These are phyloP conservation scores for Dactylellina drechsleri DNA, from an alignment of 2,329 filamentous ascomycete species.

Conservation along the genomic window DNA sequence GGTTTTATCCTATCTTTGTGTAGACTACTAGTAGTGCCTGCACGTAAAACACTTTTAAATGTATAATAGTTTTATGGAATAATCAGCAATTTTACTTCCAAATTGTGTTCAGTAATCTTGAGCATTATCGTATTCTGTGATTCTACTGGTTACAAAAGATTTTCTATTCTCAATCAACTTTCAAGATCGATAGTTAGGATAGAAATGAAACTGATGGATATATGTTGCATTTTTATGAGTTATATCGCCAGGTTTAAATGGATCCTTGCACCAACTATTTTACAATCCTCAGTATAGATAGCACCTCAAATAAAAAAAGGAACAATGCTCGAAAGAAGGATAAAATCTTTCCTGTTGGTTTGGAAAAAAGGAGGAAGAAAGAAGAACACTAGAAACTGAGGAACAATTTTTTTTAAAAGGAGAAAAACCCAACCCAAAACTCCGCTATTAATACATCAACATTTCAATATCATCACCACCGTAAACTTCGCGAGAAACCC, in stretches of 20 bases:
- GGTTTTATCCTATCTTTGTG: constrained; percentile 11
- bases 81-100: too few relatives aligned
- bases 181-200: too few relatives aligned
- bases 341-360: background rate
- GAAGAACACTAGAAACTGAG: background rate
- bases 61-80: constrained; percentile 44
- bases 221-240: too few relatives aligned
- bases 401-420: background rate
- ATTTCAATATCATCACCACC: background rate
- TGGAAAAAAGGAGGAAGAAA: background rate
- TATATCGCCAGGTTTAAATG: too few relatives aligned
- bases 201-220: too few relatives aligned
- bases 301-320: too few relatives aligned
- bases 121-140: too few relatives aligned
- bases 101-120: too few relatives aligned
- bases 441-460: constrained; percentile 17
- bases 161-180: too few relatives aligned
- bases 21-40: background rate
- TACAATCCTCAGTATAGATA: too few relatives aligned
- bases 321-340: background rate
- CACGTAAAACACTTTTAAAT: constrained; percentile 29
- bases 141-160: too few relatives aligned
- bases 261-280: background rate
- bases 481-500: background rate
- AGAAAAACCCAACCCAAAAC: constrained; percentile 5